Evolutionary conservation across 345 rosid species (phyloP), one percentile per base, ranked within the genome.

Genomic region (Eucalyptus cloeziana): DNA sequence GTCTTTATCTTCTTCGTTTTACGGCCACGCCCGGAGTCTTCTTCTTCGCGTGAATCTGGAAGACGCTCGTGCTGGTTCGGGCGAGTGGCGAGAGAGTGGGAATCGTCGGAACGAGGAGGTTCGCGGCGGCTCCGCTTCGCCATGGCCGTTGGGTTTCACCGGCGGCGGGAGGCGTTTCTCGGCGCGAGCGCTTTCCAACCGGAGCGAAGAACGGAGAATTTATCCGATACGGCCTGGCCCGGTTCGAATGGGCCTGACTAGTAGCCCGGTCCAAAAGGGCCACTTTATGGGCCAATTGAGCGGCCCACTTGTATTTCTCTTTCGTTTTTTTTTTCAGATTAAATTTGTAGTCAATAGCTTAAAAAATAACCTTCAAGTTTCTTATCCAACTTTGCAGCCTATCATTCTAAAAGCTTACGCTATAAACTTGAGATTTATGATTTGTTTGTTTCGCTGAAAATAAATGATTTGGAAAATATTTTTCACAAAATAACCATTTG

Each of bases 381-480:
- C 81, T 69, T 69, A 17, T 9, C 3, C 12, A 69, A 69, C 2
- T 69, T 33, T 69, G 44, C 13, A 33, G 81, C 25, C 81, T 9
- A 69, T 10, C 19, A 17, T 33, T 69, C 25, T 13, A 33, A 69
- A 69, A 10, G 44, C 81, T 16, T 17, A 33, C 6, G 24, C 13
- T 64, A 64, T n/a, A 7, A 64, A n/a, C 76, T 14, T 30, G 37
- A 64, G 76, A 64, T 17, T 71, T 17, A 10, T 17, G 7, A 13
- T 33, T 8, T 6, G 1, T 71, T 19, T 71, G 2, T 19, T 19
- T 37, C 0, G 0, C 1, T 0, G 3, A 0, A 37, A 71, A 37
- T 5, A 7, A 37, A 19, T 71, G 4, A 71, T 5, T 71, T 37
- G 4, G 1, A 69, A 69, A 71, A 71, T 17, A 37, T 5, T 16